Evolutionary conservation across 2,329 filamentous ascomycete genomes (phyloP).

Genomic region (Colletotrichum ledebouriae): DNA sequence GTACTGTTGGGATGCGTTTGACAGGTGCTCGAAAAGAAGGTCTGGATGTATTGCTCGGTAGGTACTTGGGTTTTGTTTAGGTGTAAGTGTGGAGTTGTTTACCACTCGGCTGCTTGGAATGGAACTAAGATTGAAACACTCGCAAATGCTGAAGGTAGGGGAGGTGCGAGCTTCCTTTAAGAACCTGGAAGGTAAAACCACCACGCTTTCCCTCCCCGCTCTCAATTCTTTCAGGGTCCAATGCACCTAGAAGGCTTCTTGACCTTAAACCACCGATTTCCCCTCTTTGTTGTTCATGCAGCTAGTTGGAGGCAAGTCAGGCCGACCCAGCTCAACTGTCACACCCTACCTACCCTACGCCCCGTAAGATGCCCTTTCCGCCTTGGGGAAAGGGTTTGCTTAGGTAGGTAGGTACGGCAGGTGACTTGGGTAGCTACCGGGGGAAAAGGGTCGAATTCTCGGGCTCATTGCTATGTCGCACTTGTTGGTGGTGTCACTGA

Average conservation of each 20-base stretch:
- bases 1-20: neutral
- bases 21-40: neutral
- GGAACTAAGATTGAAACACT: neutral
- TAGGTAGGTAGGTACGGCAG: no score
- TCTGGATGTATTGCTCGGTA: neutral
- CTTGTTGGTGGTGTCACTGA: neutral
- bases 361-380: no score
- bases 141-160: neutral
- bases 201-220: neutral
- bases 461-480: neutral
- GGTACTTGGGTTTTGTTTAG: neutral
- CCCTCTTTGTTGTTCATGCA: neutral
- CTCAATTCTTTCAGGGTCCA: conserved; percentile 25
- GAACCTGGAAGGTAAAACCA: conserved; percentile 1
- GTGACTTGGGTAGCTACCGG: no score
- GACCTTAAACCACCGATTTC: neutral
- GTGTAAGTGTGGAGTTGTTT: neutral
- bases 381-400: no score
- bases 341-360: no score
- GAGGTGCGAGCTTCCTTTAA: conserved; percentile 9
- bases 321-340: no score
- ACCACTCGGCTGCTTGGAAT: neutral
- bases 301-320: neutral
- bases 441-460: neutral
- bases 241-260: conserved; percentile 3